phyloP scores from a whole-genome alignment of 306 rosid genomes.

The Quercus bicolor region DNA sequence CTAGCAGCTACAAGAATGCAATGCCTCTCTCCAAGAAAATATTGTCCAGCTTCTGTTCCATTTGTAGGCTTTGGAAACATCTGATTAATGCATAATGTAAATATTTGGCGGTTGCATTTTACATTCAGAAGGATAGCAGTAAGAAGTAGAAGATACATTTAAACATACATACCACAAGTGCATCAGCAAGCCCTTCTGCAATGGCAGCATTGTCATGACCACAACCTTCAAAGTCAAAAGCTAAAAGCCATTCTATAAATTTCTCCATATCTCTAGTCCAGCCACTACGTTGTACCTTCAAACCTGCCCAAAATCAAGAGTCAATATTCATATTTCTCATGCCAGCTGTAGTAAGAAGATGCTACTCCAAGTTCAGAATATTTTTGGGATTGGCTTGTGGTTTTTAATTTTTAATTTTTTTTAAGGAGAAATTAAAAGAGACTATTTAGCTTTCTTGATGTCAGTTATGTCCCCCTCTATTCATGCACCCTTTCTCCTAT shows the following conservation, averaged over 20 bases:
- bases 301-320: neutral
- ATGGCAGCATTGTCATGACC: neutral
- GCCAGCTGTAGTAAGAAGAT: too few relatives aligned
- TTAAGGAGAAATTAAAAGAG: too few relatives aligned
- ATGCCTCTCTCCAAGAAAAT: constrained; percentile 11
- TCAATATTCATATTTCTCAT: too few relatives aligned
- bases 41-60: neutral
- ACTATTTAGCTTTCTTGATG: too few relatives aligned
- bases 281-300: neutral
- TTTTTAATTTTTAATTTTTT: too few relatives aligned
- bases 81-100: constrained; percentile 10
- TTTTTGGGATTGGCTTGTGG: too few relatives aligned
- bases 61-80: constrained; percentile 14
- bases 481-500: too few relatives aligned
- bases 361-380: too few relatives aligned
- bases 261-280: neutral
- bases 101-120: neutral
- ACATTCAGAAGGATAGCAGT: too few relatives aligned
- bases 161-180: constrained; percentile 21
- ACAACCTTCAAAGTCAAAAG: constrained; percentile 15
- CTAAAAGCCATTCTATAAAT: neutral
- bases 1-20: constrained; percentile 16
- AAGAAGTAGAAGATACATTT: neutral
- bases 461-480: too few relatives aligned
- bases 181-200: constrained; percentile 17